Evolutionary conservation across 345 rosid genomes (phyloP).

Genomic region (Mallotus nudiflorus): DNA sequence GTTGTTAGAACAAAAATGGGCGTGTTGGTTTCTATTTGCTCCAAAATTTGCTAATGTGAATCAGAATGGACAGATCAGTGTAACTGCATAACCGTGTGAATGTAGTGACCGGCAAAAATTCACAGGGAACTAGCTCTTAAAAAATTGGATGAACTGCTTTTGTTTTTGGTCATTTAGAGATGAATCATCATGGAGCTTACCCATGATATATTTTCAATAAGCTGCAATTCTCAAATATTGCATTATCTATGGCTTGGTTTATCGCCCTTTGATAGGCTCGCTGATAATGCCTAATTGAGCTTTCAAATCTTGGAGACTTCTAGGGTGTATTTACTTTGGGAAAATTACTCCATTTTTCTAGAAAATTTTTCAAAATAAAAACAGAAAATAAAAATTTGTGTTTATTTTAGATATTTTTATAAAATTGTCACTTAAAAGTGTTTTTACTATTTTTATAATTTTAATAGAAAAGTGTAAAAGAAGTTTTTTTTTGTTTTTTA

Average conservation of each 20-base stretch:
- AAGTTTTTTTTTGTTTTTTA: no score
- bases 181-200: background rate
- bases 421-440: no score
- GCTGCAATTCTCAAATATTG: background rate
- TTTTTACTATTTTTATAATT: no score
- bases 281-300: background rate
- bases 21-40: background rate
- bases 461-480: no score
- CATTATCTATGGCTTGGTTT: background rate
- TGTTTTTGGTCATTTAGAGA: background rate
- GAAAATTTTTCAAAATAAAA: no score
- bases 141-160: background rate
- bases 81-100: background rate
- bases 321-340: no score
- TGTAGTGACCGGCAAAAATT: no score
- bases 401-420: no score
- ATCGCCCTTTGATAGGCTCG: background rate
- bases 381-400: no score
- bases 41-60: background rate
- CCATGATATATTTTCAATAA: background rate
- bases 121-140: no score
- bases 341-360: no score
- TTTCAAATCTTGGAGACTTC: background rate
- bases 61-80: background rate
- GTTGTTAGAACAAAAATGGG: background rate